Conservation (phyloP, 2,329 filamentous ascomycete species). For the Trichoderma pleuroti region DNA sequence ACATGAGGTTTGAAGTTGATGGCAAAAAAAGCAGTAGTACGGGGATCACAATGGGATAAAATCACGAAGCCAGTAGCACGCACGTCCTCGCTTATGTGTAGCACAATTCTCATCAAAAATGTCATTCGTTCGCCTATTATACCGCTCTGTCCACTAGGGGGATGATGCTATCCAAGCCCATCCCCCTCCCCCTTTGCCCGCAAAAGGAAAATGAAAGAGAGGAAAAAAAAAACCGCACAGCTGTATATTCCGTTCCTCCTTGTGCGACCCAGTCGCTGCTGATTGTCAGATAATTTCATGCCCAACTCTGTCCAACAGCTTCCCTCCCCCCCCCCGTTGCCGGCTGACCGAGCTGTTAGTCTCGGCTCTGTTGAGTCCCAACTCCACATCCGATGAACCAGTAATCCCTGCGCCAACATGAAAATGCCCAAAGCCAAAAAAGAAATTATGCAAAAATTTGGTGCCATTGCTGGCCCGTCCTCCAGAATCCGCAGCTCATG, state of each 20-base stretch:
- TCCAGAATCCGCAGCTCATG: neutral
- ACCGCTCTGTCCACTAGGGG: neutral
- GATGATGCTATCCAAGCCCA: neutral
- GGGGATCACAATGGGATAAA: neutral
- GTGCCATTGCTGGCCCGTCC: slow-evolving; percentile 17
- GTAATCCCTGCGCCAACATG: slow-evolving; percentile 6
- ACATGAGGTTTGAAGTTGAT: neutral
- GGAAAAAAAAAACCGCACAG: neutral
- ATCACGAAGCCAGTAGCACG: neutral
- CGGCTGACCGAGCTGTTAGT: slow-evolving; percentile 14
- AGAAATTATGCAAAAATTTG: slow-evolving; percentile 12
- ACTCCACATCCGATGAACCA: slow-evolving; percentile 13
- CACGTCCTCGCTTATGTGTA: neutral
- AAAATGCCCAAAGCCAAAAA: neutral
- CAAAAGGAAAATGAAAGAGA: neutral
- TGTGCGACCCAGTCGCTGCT: slow-evolving; percentile 2
- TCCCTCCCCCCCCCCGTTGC: neutral
- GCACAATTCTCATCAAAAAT: neutral
- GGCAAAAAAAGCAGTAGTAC: neutral
- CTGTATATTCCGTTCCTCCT: neutral
- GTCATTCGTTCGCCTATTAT: slow-evolving; percentile 3
- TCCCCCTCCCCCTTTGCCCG: neutral
- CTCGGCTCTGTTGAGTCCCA: slow-evolving; percentile 12
- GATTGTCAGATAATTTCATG: slow-evolving; percentile 13
- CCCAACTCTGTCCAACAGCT: neutral